Percentiles rank a stretch among this genome's conserved stretches.
phyloP scores from a whole-genome alignment of 2,329 filamentous ascomycete species.

The Pseudogymnoascus sp. region DNA sequence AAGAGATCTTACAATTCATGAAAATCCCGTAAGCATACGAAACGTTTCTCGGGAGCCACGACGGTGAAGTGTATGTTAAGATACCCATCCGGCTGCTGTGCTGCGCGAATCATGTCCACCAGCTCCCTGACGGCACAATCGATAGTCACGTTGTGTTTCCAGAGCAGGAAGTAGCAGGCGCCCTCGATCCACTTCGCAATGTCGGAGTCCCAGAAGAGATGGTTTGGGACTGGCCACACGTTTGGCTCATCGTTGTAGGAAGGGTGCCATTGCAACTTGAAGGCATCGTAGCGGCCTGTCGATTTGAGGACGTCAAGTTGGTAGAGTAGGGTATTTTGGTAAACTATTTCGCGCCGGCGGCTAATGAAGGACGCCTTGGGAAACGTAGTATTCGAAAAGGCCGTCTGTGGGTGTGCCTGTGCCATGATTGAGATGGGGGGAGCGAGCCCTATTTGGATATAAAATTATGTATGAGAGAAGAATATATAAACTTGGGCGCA shows the following conservation, averaged over 20 bases:
- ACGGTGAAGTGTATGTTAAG: slow-evolving; percentile 55
- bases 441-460: background rate
- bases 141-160: slow-evolving; percentile 36
- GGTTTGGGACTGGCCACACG: slow-evolving; percentile 48
- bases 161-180: slow-evolving; percentile 46
- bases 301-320: slow-evolving; percentile 44
- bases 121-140: slow-evolving; percentile 44
- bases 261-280: slow-evolving; percentile 48
- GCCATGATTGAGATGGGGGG: slow-evolving; percentile 21
- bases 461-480: background rate
- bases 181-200: slow-evolving; percentile 55
- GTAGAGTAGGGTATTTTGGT: slow-evolving; percentile 38
- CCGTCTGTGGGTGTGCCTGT: slow-evolving; percentile 33
- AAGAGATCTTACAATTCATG: slow-evolving; percentile 44
- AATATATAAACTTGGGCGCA: background rate
- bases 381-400: slow-evolving; percentile 30
- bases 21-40: slow-evolving; percentile 51
- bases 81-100: slow-evolving; percentile 53
- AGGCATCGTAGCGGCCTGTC: slow-evolving; percentile 49
- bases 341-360: slow-evolving; percentile 32
- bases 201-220: slow-evolving; percentile 52
- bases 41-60: slow-evolving; percentile 45
- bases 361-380: slow-evolving; percentile 27
- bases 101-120: slow-evolving; percentile 46
- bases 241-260: slow-evolving; percentile 40